A percentile compares a stretch with the other conserved stretches of the same genome.
Evolutionary conservation across 257 asterid species (phyloP).

Genomic region (Penstemon eatonii): DNA sequence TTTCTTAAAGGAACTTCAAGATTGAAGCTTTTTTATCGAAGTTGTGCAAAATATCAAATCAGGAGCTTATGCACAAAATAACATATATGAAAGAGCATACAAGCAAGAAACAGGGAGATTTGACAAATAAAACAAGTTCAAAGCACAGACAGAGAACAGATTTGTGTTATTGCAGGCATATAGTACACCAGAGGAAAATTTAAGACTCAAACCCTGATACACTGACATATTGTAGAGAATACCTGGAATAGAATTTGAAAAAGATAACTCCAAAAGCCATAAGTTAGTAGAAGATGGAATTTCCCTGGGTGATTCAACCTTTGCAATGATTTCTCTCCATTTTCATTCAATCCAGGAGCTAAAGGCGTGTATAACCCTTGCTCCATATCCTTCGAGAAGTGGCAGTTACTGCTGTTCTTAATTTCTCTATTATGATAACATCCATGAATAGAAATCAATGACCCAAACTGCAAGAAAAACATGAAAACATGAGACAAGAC

Average conservation of each 20-base stretch:
- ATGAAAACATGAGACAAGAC: slow-evolving; percentile 29
- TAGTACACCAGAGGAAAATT: slow-evolving; percentile 8
- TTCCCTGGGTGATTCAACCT: slow-evolving; percentile 32
- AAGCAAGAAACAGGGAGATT: neutral
- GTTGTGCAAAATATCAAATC: neutral
- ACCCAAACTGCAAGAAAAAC: slow-evolving; percentile 62
- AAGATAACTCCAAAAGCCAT: slow-evolving; percentile 41
- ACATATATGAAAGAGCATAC: neutral
- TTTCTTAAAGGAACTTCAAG: slow-evolving; percentile 12
- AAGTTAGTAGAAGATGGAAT: slow-evolving; percentile 28
- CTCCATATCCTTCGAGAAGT: slow-evolving; percentile 50
- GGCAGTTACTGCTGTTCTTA: slow-evolving; percentile 25
- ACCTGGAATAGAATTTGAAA: slow-evolving; percentile 87
- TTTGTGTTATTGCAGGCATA: neutral
- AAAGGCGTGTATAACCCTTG: slow-evolving; percentile 57
- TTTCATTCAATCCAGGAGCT: slow-evolving; percentile 32
- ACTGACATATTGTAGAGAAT: neutral
- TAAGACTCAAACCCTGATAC: neutral
- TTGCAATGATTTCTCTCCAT: slow-evolving; percentile 34
- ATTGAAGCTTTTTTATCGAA: slow-evolving; percentile 1
- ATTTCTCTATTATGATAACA: slow-evolving; percentile 39
- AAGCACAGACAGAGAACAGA: neutral
- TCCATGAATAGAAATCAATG: slow-evolving; percentile 74
- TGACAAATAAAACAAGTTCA: neutral
- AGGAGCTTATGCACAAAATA: neutral